A percentile compares a stretch with the other conserved stretches of the same genome.
Conservation (phyloP, 2,329 filamentous ascomycete genomes). For the Sclerotinia spermophila region DNA sequence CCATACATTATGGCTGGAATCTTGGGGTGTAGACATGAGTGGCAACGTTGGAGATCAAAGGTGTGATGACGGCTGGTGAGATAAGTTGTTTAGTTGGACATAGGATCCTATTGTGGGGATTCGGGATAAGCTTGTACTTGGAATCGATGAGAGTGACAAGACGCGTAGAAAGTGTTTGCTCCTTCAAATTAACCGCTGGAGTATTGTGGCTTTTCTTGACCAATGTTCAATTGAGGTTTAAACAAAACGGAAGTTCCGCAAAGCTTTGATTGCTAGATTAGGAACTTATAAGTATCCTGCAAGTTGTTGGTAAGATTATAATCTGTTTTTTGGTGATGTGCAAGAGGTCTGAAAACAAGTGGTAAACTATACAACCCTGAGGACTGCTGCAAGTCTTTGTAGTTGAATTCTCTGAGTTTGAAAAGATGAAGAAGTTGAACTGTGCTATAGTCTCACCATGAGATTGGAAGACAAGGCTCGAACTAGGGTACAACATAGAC, state of each 20-base stretch:
- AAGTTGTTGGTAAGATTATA: fast-evolving
- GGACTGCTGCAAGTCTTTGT: background rate
- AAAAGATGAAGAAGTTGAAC: background rate
- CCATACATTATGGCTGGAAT: background rate
- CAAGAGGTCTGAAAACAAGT: fast-evolving
- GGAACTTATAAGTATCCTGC: background rate
- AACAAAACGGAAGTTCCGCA: too few relatives aligned
- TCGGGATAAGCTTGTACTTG: background rate
- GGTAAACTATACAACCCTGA: background rate
- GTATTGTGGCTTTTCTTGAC: too few relatives aligned
- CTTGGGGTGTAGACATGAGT: background rate
- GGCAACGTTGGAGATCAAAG: background rate
- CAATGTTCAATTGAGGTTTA: too few relatives aligned
- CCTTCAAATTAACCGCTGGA: too few relatives aligned
- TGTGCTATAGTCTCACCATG: background rate
- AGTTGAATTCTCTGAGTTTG: background rate
- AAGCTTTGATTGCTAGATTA: background rate
- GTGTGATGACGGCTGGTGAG: background rate
- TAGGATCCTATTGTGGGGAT: background rate
- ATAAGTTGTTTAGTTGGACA: background rate
- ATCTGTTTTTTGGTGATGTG: background rate
- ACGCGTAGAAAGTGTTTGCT: too few relatives aligned
- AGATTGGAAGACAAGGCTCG: background rate
- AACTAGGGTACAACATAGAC: too few relatives aligned
- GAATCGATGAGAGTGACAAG: background rate